Evolutionary conservation across 108 stramenopile species (phyloP).

Genomic region (Nitzschia sp.): DNA sequence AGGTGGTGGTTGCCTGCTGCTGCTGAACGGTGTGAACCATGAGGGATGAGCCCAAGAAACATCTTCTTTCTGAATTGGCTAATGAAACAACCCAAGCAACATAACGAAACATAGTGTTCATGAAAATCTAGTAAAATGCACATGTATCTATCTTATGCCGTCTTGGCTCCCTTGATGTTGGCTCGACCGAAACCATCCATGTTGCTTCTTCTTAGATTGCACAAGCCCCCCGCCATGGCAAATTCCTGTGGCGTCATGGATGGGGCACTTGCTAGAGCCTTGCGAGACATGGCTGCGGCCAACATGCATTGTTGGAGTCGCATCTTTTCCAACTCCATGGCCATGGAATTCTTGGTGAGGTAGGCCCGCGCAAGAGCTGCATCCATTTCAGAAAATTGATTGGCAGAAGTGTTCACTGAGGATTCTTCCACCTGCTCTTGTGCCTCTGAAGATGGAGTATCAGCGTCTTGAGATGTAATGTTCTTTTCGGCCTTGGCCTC

Average conservation of each 20-base stretch:
- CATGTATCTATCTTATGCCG: not conserved
- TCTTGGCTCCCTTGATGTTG: not conserved
- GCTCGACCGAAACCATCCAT: not conserved
- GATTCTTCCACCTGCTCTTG: not conserved
- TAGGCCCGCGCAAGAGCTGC: not conserved
- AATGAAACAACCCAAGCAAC: no score
- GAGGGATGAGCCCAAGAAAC: no score
- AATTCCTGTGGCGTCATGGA: not conserved
- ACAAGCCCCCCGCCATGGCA: conserved; percentile 3
- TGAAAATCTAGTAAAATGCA: no score
- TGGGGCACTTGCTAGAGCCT: conserved; percentile 7
- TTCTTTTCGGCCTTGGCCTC: conserved; percentile 6
- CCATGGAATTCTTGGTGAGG: not conserved
- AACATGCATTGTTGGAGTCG: conserved; percentile 6
- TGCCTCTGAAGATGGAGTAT: not conserved
- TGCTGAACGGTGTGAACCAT: no score
- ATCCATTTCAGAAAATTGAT: not conserved
- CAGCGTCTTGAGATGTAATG: not conserved
- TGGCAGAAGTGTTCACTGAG: not conserved
- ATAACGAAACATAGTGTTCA: no score
- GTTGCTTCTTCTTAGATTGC: not conserved
- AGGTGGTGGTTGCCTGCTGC: no score
- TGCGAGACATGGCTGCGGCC: conserved; percentile 13
- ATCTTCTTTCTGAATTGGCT: no score
- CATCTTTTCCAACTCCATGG: conserved; percentile 9